Evolutionary conservation across 2,329 filamentous ascomycete genomes (phyloP), one percentile per base, ranked within the genome.

Genomic region (Septoria petroselini): DNA sequence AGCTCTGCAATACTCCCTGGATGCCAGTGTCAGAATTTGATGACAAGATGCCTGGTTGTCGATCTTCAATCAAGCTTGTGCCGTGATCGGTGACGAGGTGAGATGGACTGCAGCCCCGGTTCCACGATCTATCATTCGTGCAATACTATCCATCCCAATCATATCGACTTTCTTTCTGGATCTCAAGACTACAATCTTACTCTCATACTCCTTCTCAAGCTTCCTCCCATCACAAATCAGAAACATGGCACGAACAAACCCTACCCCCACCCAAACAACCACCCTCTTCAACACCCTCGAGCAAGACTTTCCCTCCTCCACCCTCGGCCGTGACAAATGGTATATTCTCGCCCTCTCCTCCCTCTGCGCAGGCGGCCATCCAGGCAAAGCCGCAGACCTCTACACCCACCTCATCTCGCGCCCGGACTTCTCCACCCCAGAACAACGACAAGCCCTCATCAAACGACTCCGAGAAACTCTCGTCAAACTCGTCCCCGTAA

Each of bases 381-480:
- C 78, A 3, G 72, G 75, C 21, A 71, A 74, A 45, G 73, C 75
- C 14, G 73, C 73, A 19, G 68, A 75, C 9, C 74, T 84, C 1
- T 84, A 84, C 68, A 72, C 71, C 8, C 69, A 82, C 58, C 73
- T 84, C 29, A 76, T 74, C 59, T 63, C 66, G 34, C 71, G 78
- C 52, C 73, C 77, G 0, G 65, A 72, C 33, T 76, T 72, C 58
- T 58, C 67, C 1, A 74, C 71, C 0, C 54, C 74, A 0, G 68
- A 66, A 1, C 64, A 73, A 11, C 72, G 79, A 8, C 67, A 79
- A 58, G 63, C 62, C 0, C 68, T 82, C 6, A 68, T 81, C 47
- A 72, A 74, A 2, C 68, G 77, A 2, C 58, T 82, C 2, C 74
- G 82, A 35, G 82, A 85, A 64, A 75, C 74, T 0, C 68, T 85